These are phyloP conservation scores for Corniculantispora saksenae DNA, from an alignment of 2,329 filamentous ascomycete species.

Conservation along the genomic window DNA sequence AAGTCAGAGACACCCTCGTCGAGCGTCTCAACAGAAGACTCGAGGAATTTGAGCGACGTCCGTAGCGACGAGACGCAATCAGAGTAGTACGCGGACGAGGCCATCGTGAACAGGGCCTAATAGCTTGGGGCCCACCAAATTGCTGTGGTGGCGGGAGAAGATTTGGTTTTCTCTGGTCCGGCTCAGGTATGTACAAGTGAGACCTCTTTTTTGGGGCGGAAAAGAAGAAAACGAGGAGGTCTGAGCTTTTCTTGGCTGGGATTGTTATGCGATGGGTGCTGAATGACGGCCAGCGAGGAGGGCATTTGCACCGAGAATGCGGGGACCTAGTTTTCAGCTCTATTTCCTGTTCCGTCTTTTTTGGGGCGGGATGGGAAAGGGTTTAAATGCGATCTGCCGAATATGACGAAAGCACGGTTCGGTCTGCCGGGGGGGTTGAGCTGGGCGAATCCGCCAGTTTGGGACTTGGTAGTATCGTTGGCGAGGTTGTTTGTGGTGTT, in stretches of 20 bases:
- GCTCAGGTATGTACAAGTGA: constrained; percentile 4
- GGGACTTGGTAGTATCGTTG: not conserved
- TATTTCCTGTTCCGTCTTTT: not conserved
- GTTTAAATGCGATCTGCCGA: not conserved
- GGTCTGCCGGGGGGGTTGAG: not conserved
- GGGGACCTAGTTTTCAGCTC: not conserved
- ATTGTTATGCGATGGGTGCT: constrained; percentile 4
- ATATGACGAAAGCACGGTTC: not conserved
- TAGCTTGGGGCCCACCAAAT: constrained; percentile 10
- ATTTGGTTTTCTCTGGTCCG: not conserved
- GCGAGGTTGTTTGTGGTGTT: constrained; percentile 4
- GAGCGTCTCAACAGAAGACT: constrained; percentile 60
- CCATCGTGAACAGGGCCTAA: constrained; percentile 22
- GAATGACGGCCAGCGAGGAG: not conserved
- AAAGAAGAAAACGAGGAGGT: not conserved
- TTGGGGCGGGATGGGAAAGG: constrained; percentile 4
- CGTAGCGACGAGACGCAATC: constrained; percentile 63
- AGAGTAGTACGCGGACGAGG: constrained; percentile 44
- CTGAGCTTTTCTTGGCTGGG: not conserved
- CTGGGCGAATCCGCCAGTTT: not conserved
- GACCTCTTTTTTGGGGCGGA: not conserved
- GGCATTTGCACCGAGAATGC: constrained; percentile 14
- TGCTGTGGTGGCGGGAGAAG: constrained; percentile 16
- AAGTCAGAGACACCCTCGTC: constrained; percentile 59
- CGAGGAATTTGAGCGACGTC: constrained; percentile 60